Conservation (phyloP, 2,329 filamentous ascomycete species). For the Alternaria gaisen region DNA sequence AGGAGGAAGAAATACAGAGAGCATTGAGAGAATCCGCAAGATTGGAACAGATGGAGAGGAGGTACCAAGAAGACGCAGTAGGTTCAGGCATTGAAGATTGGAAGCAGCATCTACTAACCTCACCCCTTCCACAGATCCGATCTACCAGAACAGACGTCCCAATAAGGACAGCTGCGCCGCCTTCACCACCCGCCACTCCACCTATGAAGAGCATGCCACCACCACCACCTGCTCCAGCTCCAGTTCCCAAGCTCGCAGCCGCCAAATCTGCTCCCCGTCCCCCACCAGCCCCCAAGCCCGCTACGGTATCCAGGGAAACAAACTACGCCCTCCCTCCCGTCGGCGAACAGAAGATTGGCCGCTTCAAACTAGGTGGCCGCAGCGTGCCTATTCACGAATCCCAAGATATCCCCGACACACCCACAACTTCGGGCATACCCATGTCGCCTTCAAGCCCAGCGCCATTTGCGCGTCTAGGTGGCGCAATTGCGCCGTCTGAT, state of each 20-base stretch:
- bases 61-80: conserved; percentile 14
- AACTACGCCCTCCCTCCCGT: conserved; percentile 29
- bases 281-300: conserved; percentile 16
- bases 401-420: conserved; percentile 26
- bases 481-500: conserved; percentile 8
- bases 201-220: conserved; percentile 4
- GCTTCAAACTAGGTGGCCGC: conserved; percentile 32
- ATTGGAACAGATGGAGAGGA: background rate
- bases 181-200: conserved; percentile 14
- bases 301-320: conserved; percentile 9
- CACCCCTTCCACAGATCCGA: conserved; percentile 3
- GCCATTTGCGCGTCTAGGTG: conserved; percentile 8
- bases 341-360: conserved; percentile 30
- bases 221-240: conserved; percentile 14
- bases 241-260: conserved; percentile 10
- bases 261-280: conserved; percentile 12
- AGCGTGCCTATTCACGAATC: conserved; percentile 34
- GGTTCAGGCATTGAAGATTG: background rate
- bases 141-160: conserved; percentile 1
- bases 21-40: conserved; percentile 12
- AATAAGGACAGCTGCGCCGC: conserved; percentile 1
- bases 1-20: conserved; percentile 19
- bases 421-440: conserved; percentile 12
- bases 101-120: conserved; percentile 6
- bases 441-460: conserved; percentile 14